phyloP scores from a whole-genome alignment of 495 filamentous ascomycete genomes.

The Aspergillus hancockii region DNA sequence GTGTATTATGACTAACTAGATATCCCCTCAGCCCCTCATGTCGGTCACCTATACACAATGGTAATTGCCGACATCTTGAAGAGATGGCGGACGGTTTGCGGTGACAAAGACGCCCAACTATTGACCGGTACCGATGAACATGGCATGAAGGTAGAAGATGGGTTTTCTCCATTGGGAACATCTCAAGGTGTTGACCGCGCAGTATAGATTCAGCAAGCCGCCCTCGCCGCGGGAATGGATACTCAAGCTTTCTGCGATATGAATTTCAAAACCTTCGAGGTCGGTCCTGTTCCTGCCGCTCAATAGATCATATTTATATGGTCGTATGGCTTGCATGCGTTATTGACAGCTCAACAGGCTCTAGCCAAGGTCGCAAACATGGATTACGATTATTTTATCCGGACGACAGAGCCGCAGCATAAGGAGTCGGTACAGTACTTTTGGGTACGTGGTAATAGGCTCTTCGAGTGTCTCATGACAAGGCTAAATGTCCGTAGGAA shows the following conservation, averaged over 20 bases:
- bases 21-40: constrained; percentile 71
- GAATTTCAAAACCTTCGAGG: constrained; percentile 52
- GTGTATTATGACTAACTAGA: neutral
- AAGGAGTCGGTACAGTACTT: constrained; percentile 86
- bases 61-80: constrained; percentile 89
- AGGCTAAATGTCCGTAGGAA: constrained; percentile 37
- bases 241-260: constrained; percentile 63
- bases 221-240: constrained; percentile 61
- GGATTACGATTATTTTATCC: constrained; percentile 80
- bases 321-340: neutral
- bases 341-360: constrained; percentile 34
- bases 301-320: neutral
- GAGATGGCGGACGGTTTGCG: constrained; percentile 82
- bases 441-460: constrained; percentile 58
- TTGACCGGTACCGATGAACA: constrained; percentile 97
- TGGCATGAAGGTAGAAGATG: constrained; percentile 72
- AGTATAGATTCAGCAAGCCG: constrained; percentile 76
- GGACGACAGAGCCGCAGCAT: constrained; percentile 84
- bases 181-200: constrained; percentile 20
- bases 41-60: constrained; percentile 94
- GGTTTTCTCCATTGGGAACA: too few species aligned
- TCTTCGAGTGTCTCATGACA: neutral
- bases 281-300: constrained; percentile 15
- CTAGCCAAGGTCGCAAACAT: constrained; percentile 70
- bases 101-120: constrained; percentile 65